phyloP scores from a whole-genome alignment of 768 basidiomycete genomes.

The Tylopilus balloui region DNA sequence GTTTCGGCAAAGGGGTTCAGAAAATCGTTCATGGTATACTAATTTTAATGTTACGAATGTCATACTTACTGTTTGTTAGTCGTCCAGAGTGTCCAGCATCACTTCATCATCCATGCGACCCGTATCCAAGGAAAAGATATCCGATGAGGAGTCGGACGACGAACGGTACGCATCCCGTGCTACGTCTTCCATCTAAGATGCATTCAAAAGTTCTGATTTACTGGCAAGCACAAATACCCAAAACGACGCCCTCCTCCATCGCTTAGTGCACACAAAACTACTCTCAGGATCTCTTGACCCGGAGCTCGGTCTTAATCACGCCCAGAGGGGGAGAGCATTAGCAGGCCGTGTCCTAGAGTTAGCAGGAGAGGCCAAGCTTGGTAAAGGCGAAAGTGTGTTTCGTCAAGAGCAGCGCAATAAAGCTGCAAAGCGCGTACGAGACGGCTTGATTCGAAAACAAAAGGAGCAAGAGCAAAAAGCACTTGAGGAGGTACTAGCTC shows the following conservation, averaged over 20 bases:
- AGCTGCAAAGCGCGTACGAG: slow-evolving; percentile 67
- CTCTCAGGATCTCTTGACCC: slow-evolving; percentile 68
- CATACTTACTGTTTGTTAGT: slow-evolving; percentile 41
- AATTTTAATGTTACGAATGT: neutral
- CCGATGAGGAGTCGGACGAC: slow-evolving; percentile 45
- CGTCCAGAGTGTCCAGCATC: slow-evolving; percentile 70
- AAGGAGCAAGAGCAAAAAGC: slow-evolving; percentile 48
- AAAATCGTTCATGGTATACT: slow-evolving; percentile 72
- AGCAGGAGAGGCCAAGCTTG: slow-evolving; percentile 61
- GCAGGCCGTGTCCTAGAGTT: slow-evolving; percentile 76
- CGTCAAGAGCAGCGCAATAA: slow-evolving; percentile 62
- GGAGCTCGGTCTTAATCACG: slow-evolving; percentile 57
- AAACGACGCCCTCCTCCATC: slow-evolving; percentile 76
- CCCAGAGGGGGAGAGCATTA: slow-evolving; percentile 67
- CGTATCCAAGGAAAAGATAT: slow-evolving; percentile 16
- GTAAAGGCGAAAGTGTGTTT: slow-evolving; percentile 65
- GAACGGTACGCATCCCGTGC: slow-evolving; percentile 41
- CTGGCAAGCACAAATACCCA: slow-evolving; percentile 59
- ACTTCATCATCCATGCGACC: slow-evolving; percentile 25
- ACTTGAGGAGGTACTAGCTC: slow-evolving; percentile 61
- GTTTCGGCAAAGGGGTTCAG: slow-evolving; percentile 39
- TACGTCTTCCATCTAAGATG: neutral
- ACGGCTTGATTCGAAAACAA: slow-evolving; percentile 62
- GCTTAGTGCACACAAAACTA: slow-evolving; percentile 73
- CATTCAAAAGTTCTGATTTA: neutral